Base-by-base conservation (phyloP, 2,329 filamentous ascomycete genomes). In the Teratosphaeria gauchensis region DNA sequence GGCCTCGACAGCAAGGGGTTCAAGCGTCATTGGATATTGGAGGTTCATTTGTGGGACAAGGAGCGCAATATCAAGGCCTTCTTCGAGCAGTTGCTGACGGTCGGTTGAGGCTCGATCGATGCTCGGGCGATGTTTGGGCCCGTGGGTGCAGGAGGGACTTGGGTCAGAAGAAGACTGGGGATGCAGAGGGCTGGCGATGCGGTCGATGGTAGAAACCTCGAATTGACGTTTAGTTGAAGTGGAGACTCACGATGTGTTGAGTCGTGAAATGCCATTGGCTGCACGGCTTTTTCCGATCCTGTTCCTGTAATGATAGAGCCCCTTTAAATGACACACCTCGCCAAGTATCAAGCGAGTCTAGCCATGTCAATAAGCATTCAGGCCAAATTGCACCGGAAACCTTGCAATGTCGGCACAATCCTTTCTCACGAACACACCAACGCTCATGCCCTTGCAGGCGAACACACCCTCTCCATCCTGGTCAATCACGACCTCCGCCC, bases 401-500 rank as follows among this genome's bases (percentile, higher is more conserved):
- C 51, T 42, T 2, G 53, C 58, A 8, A 55, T 24, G 1, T 51
- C 61, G 8, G 14, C 42, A 14, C 55, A 83, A 60, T 76, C 75
- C 52, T 75, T 76, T 61, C 81, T 80, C 0, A 85, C 84, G 80
- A 83, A 89, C 2, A 88, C 80, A 54, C 80, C 79, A 1, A 86
- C 78, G 65, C 82, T 84, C 42, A 78, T 75, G 5, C 75, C 76
- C 11, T 73, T 72, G 46, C 82, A 82, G 0, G 76, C 76, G 63
- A 89, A 89, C 14, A 74, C 59, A 0, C 81, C 86, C 66, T 76
- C 85, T 0, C 86, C 86, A 33, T 81, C 75, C 1, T 75, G 70
- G 62, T 83, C 84, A 64, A 89, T 85, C 16, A 73, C 70, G 0
- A 88, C 80, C 61, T 82, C 76, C 0, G 78, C 78, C 54, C 80